Evolutionary conservation across 2,329 filamentous ascomycete genomes (phyloP).

Genomic region (Aspergillus jensenii): DNA sequence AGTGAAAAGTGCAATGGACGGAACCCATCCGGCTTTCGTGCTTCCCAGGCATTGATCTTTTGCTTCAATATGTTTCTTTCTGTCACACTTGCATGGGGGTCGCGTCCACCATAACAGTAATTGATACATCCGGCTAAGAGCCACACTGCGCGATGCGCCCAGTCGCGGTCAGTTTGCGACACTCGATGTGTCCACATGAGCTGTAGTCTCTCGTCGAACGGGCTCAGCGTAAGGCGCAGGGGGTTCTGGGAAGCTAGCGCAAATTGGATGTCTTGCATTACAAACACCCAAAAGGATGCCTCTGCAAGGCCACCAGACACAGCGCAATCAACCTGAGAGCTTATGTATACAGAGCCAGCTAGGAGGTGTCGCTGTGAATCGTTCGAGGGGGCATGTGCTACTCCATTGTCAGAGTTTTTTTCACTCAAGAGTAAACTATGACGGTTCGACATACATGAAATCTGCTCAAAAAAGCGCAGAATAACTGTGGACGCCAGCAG

Average conservation of each 20-base stretch:
- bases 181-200: conserved; percentile 27
- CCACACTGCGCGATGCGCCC: conserved; percentile 35
- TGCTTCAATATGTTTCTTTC: conserved; percentile 22
- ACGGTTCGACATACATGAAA: conserved; percentile 28
- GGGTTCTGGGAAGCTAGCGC: conserved; percentile 33
- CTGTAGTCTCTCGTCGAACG: conserved; percentile 31
- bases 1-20: conserved; percentile 31
- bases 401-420: conserved; percentile 7
- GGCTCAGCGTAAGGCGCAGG: conserved; percentile 30
- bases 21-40: conserved; percentile 26
- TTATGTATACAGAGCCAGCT: conserved; percentile 36
- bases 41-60: conserved; percentile 31
- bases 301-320: conserved; percentile 33
- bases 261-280: conserved; percentile 38
- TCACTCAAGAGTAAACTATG: neutral
- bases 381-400: conserved; percentile 33
- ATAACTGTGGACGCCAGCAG: conserved; percentile 36
- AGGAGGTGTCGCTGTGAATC: conserved; percentile 36
- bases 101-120: conserved; percentile 30
- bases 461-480: conserved; percentile 36
- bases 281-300: conserved; percentile 37
- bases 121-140: conserved; percentile 35
- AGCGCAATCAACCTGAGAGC: conserved; percentile 34
- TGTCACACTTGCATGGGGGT: conserved; percentile 17
- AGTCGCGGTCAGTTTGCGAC: conserved; percentile 30